Conservation (phyloP, 2,329 filamentous ascomycete genomes). For the Reticulascus tulasneorum region DNA sequence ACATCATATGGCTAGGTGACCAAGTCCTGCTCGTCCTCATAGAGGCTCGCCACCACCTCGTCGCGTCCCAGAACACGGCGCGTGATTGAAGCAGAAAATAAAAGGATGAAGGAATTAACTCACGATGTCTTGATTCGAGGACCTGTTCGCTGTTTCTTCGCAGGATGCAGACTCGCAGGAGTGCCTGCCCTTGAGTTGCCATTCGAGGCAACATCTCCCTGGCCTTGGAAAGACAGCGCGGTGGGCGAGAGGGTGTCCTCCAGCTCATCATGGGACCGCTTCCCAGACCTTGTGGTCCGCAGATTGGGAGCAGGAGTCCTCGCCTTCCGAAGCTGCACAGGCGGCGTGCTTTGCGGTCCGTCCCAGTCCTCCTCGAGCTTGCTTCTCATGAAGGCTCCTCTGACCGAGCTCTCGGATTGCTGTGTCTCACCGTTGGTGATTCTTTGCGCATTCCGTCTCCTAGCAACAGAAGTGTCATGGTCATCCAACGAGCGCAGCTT, state of each 20-base stretch:
- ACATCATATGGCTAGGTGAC: slow-evolving; percentile 4
- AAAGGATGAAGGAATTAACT: slow-evolving; percentile 32
- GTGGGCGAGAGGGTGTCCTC: slow-evolving; percentile 52
- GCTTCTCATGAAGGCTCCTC: slow-evolving; percentile 16
- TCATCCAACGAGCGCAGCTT: slow-evolving; percentile 9
- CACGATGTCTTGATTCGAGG: slow-evolving; percentile 67
- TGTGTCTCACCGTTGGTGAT: slow-evolving; percentile 31
- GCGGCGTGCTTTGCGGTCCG: slow-evolving; percentile 10
- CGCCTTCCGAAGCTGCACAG: slow-evolving; percentile 11
- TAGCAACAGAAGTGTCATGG: slow-evolving; percentile 27
- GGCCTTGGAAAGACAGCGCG: slow-evolving; percentile 44
- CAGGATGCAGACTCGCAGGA: slow-evolving; percentile 49
- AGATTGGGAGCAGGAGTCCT: slow-evolving; percentile 9
- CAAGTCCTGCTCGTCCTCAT: slow-evolving; percentile 5
- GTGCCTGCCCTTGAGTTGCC: slow-evolving; percentile 58
- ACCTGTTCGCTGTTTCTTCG: slow-evolving; percentile 58
- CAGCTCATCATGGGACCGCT: slow-evolving; percentile 51
- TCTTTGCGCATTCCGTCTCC: slow-evolving; percentile 33
- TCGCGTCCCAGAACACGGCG: background rate
- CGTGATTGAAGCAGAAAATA: background rate
- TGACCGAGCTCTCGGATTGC: slow-evolving; percentile 34
- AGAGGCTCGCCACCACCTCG: slow-evolving; percentile 4
- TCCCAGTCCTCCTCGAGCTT: slow-evolving; percentile 25
- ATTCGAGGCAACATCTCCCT: slow-evolving; percentile 40
- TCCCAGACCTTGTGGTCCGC: slow-evolving; percentile 46